Evolutionary conservation across 805 yeast species (phyloP).

Genomic region (Helenozyma baotianmanensis): DNA sequence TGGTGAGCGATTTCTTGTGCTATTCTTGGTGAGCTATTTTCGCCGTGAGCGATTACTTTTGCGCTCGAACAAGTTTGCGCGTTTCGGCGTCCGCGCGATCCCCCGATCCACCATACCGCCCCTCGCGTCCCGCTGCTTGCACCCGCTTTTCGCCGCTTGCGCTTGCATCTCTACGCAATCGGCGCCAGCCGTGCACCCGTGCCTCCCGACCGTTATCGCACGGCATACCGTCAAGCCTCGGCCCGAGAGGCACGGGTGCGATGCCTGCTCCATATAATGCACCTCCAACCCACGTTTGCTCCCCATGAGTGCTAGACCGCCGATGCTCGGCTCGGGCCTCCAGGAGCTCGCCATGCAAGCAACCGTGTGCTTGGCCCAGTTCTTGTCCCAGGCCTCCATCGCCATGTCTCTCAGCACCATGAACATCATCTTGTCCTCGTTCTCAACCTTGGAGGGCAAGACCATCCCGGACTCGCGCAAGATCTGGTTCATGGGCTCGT

Average conservation of each 20-base stretch:
- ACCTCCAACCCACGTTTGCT: neutral
- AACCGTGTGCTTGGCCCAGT: conserved; percentile 24
- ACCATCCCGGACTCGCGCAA: conserved; percentile 6
- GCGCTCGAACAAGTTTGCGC: too few species aligned
- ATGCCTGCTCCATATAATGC: neutral
- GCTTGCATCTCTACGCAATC: neutral
- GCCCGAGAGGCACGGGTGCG: conserved; percentile 2
- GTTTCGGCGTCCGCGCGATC: too few species aligned
- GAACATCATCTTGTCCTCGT: conserved; percentile 30
- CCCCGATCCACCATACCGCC: too few species aligned
- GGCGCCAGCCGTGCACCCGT: conserved; percentile 1
- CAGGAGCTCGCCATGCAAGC: conserved; percentile 12
- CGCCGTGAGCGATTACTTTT: too few species aligned
- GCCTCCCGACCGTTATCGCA: too few species aligned
- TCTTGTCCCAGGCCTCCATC: conserved; percentile 33
- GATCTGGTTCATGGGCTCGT: conserved; percentile 64
- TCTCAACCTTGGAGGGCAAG: conserved; percentile 10
- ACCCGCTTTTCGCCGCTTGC: neutral
- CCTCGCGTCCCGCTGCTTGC: neutral
- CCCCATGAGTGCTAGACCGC: conserved; percentile 11
- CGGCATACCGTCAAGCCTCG: too few species aligned
- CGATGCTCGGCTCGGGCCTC: conserved; percentile 4
- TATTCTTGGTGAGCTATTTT: too few species aligned
- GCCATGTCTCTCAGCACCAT: conserved; percentile 36
- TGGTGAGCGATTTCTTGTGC: too few species aligned